phyloP scores from a whole-genome alignment of 805 yeast species.

The Candida golubevii region DNA sequence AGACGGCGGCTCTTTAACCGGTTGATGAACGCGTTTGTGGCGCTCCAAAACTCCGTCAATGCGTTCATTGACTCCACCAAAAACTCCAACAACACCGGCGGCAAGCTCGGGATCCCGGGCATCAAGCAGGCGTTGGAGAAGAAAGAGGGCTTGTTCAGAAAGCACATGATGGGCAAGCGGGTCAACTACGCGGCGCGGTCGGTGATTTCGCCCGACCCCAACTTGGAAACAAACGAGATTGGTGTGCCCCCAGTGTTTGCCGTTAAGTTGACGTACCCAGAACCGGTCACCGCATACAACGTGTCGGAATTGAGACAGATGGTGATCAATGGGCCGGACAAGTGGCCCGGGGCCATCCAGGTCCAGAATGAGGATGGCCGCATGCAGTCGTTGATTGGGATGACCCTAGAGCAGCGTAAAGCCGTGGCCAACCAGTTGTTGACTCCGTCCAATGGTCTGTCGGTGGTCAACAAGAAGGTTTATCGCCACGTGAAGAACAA shows the following conservation, averaged over 20 bases:
- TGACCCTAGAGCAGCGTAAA: conserved; percentile 90
- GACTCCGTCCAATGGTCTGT: conserved; percentile 71
- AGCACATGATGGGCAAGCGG: conserved; percentile 99
- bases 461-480: conserved; percentile 83
- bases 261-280: conserved; percentile 91
- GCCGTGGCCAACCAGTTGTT: conserved; percentile 90
- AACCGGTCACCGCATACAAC: conserved; percentile 92
- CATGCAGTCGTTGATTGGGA: conserved; percentile 73
- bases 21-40: conserved; percentile 93
- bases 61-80: conserved; percentile 90
- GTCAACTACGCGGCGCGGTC: conserved; percentile 99
- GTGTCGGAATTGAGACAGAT: conserved; percentile 89
- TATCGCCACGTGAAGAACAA: conserved; percentile 90
- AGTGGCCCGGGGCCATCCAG: conserved; percentile 98
- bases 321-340: conserved; percentile 94
- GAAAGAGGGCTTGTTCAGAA: conserved; percentile 97
- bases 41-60: conserved; percentile 91
- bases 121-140: conserved; percentile 95
- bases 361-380: conserved; percentile 95
- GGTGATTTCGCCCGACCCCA: conserved; percentile 98
- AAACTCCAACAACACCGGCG: conserved; percentile 66
- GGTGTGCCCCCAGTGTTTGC: conserved; percentile 99
- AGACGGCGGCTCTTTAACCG: conserved; percentile 77
- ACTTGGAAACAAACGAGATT: conserved; percentile 93
- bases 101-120: conserved; percentile 84